Conservation (phyloP, 2,329 filamentous ascomycete species). For the Coniochaeta ligniaria region DNA sequence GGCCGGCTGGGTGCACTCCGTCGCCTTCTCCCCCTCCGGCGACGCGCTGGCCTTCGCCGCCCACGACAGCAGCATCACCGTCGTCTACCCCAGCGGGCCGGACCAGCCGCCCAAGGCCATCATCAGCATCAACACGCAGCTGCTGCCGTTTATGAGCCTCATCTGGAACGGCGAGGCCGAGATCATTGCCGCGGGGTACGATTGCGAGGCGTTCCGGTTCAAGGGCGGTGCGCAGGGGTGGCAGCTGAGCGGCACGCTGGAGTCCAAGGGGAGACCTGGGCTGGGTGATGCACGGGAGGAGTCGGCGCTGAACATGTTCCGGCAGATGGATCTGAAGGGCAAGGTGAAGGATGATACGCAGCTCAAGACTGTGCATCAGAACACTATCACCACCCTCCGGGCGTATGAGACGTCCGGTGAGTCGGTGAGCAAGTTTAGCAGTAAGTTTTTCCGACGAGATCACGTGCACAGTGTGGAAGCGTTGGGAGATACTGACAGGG, state of each 20-base stretch:
- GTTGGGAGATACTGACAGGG: conserved; percentile 15
- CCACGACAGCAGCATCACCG: conserved; percentile 93
- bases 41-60: conserved; percentile 90
- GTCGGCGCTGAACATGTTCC: conserved; percentile 95
- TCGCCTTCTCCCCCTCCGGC: conserved; percentile 87
- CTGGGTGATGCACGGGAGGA: conserved; percentile 67
- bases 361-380: conserved; percentile 92
- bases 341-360: conserved; percentile 88
- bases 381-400: conserved; percentile 83
- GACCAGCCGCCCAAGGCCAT: conserved; percentile 90
- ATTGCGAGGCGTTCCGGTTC: conserved; percentile 85
- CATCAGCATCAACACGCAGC: conserved; percentile 79
- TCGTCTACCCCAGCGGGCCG: conserved; percentile 87
- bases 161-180: conserved; percentile 89
- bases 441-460: conserved; percentile 48
- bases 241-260: conserved; percentile 75
- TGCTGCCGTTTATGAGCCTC: conserved; percentile 86
- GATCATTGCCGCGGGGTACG: conserved; percentile 92
- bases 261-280: conserved; percentile 60
- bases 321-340: conserved; percentile 96
- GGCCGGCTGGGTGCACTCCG: conserved; percentile 92
- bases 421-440: conserved; percentile 73
- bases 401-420: conserved; percentile 62
- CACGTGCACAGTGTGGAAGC: conserved; percentile 1
- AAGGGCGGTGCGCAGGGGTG: conserved; percentile 72